Base-by-base conservation (phyloP, 129 eudicot genomes). In the Flaveria robusta region DNA sequence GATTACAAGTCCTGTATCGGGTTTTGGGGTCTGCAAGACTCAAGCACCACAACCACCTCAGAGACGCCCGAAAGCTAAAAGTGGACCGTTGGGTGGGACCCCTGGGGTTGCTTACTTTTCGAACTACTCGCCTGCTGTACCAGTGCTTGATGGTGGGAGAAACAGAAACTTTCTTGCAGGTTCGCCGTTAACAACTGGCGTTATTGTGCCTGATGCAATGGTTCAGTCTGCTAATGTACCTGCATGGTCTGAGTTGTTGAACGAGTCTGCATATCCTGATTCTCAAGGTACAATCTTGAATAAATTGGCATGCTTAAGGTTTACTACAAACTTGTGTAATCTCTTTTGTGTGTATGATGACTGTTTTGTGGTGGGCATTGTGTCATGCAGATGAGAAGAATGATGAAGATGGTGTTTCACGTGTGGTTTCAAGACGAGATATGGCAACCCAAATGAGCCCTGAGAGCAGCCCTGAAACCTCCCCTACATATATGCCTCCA, bases 381-480 rank as follows among this genome's bases (percentile, higher is more conserved):
- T 9, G 13, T 4, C 13, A 14, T 63, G 39, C 82, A 91, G 96
- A 87, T 78, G 97, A 83, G 78, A 86, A 83, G 70, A 46, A 11
- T 54, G 88, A 83, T 74, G 86, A 76, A 29, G 66, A 80, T 80
- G 79, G 83, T 43, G 86, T 83, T 27, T 85, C 88, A 0, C 74
- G 87, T 41, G 92, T 70, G 24, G 85, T 86, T 68, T 88, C 89
- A 16, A 73, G 91, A 2, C 83, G 93, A 46, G 98, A 93, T 66
- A 91, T 91, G 95, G 97, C 98, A 34, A 93, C 98, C 26, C 97
- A 93, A 62, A 93, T 93, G 98, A 91, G 92, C 70, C 90, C 96
- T 3, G 85, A 49, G 15, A 81, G 88, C 52, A 87, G 91, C 75
- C 79, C 82, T 11, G 86, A 76, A 49, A 68, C 85, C 31, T 86